A percentile compares a stretch with the other conserved stretches of the same genome.
Conservation (phyloP, 441 rosid species). For the Corymbia citriodora region DNA sequence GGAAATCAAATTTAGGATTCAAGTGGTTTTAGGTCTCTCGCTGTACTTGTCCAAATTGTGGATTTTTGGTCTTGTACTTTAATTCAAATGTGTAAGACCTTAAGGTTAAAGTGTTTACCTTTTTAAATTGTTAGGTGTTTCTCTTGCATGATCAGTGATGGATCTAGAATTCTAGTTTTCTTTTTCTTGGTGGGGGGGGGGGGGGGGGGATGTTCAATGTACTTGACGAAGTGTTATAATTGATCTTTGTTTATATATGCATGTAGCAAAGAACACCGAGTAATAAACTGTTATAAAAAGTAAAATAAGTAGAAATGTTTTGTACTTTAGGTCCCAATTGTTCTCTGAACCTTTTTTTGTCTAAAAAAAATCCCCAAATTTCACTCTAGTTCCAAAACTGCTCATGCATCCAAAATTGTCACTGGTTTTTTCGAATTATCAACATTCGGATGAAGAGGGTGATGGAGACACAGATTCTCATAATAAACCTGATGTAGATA, state of each 20-base stretch:
- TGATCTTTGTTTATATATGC: background rate
- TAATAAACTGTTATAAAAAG: background rate
- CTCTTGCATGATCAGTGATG: background rate
- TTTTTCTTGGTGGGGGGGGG: background rate
- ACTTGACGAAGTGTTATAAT: background rate
- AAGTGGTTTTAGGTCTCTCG: background rate
- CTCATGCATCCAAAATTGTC: background rate
- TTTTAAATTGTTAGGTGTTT: background rate
- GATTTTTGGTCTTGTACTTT: background rate
- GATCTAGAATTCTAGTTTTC: background rate
- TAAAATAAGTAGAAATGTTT: background rate
- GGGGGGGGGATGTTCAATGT: background rate
- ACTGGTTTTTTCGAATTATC: background rate
- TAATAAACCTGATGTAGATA: background rate
- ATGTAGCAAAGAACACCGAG: background rate
- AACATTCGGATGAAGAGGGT: background rate
- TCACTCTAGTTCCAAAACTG: background rate
- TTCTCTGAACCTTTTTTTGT: background rate
- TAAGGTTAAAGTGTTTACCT: background rate
- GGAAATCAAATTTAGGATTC: background rate
- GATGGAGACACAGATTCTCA: background rate
- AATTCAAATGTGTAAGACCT: background rate
- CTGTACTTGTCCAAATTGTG: background rate
- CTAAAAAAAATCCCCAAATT: background rate
- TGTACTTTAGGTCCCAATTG: background rate